Conservation (phyloP, 352 stramenopile species). For the Pythium sp. region DNA sequence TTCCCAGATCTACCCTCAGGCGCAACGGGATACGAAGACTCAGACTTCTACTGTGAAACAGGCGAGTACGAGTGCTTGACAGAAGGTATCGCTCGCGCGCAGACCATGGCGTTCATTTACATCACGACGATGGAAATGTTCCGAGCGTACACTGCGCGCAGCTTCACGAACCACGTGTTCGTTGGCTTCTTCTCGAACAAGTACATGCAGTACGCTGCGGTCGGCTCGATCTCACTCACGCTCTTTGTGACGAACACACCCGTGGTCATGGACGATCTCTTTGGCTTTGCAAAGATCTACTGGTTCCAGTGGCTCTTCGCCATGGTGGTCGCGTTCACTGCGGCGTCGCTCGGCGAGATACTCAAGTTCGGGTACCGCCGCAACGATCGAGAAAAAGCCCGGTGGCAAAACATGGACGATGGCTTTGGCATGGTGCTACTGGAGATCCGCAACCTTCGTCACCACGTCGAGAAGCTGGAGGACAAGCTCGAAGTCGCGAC, state of each 20-base stretch:
- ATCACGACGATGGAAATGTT: constrained; percentile 54
- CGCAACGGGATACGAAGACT: constrained; percentile 32
- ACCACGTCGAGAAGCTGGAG: constrained; percentile 46
- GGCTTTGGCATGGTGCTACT: constrained; percentile 36
- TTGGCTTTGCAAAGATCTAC: constrained; percentile 38
- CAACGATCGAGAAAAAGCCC: constrained; percentile 26
- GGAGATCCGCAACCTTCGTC: constrained; percentile 43
- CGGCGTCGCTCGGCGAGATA: constrained; percentile 30
- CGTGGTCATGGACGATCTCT: constrained; percentile 35
- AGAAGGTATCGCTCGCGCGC: constrained; percentile 34
- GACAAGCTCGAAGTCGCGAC: constrained; percentile 46
- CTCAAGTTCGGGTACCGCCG: constrained; percentile 43
- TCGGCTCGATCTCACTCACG: constrained; percentile 36
- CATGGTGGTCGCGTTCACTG: constrained; percentile 33
- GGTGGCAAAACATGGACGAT: constrained; percentile 34
- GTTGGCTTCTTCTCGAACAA: constrained; percentile 35
- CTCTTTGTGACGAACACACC: constrained; percentile 35
- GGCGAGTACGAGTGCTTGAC: constrained; percentile 54
- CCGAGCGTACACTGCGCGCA: constrained; percentile 42
- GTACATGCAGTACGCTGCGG: constrained; percentile 40
- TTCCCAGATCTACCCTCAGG: constrained; percentile 41
- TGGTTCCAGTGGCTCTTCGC: constrained; percentile 42
- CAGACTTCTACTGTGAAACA: constrained; percentile 50
- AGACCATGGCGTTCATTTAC: constrained; percentile 47
- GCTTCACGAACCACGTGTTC: constrained; percentile 44